Percentiles rank a stretch among this genome's conserved stretches.
Evolutionary conservation across 352 stramenopile species (phyloP).

Genomic region (Hyaloperonospora arabidopsidis): DNA sequence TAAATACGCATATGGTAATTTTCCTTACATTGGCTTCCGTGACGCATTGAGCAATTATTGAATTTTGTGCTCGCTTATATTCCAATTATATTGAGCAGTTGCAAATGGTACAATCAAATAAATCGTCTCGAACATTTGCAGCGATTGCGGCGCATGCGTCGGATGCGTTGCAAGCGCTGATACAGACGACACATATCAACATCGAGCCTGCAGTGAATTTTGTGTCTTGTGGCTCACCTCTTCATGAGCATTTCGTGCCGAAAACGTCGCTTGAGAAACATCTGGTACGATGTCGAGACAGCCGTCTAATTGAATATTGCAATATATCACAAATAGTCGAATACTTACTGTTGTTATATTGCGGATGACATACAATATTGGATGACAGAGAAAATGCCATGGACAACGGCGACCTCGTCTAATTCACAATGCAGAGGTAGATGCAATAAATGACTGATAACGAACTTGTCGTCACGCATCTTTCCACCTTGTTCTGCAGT

Average conservation of each 20-base stretch:
- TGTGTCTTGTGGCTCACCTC: constrained; percentile 24
- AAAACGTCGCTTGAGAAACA: constrained; percentile 28
- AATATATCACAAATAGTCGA: no score
- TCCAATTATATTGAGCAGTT: no score
- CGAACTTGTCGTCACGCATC: not conserved
- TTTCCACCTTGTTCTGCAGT: constrained; percentile 9
- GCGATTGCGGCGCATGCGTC: constrained; percentile 25
- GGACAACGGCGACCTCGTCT: constrained; percentile 15
- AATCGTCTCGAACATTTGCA: constrained; percentile 7
- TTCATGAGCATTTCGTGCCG: constrained; percentile 36
- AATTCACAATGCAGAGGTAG: constrained; percentile 22
- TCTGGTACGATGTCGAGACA: constrained; percentile 24
- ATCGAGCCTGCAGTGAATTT: constrained; percentile 28
- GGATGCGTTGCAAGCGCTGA: constrained; percentile 25
- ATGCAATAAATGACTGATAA: not conserved
- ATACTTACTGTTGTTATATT: not conserved
- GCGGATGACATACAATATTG: not conserved
- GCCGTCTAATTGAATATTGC: not conserved
- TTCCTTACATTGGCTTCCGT: no score
- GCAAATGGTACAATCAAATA: no score
- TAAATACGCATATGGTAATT: no score
- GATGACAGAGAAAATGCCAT: constrained; percentile 26
- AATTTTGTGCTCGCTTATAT: no score
- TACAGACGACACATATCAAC: constrained; percentile 28
- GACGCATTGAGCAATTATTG: no score